Conservation (phyloP, 495 filamentous ascomycete species). For the Baudoinia panamericana region DNA sequence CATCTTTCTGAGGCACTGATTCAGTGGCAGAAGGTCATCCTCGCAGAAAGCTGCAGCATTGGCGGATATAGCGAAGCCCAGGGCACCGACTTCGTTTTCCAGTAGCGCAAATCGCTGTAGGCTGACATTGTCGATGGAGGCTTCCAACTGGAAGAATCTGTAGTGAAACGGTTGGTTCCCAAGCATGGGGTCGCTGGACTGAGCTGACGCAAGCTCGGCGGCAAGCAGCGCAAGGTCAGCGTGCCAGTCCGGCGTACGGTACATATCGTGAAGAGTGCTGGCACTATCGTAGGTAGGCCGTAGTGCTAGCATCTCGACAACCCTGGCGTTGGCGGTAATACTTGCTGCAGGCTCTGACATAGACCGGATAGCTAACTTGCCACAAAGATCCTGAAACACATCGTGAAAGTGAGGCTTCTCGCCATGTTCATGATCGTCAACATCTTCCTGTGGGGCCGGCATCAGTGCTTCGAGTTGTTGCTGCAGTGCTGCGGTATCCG, state of each 20-base stretch:
- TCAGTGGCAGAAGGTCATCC: not conserved
- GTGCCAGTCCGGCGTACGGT: too few relatives aligned
- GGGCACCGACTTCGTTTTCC: not conserved
- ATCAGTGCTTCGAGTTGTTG: conserved; percentile 1
- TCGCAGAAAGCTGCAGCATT: conserved; percentile 1
- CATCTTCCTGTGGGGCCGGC: not conserved
- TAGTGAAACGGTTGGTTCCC: not conserved
- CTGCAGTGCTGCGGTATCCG: conserved; percentile 16
- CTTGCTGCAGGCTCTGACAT: too few relatives aligned
- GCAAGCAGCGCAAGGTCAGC: too few relatives aligned
- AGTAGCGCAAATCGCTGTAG: conserved; percentile 22
- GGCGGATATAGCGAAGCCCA: conserved; percentile 2
- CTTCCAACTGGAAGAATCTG: not conserved
- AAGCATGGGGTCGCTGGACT: too few relatives aligned
- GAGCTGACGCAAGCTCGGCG: too few relatives aligned
- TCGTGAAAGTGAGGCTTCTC: conserved; percentile 1
- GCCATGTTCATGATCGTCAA: not conserved
- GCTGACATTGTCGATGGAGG: conserved; percentile 36
- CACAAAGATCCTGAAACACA: conserved; percentile 1
- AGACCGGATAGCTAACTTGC: not conserved
- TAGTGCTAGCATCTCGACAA: too few relatives aligned
- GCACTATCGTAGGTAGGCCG: too few relatives aligned
- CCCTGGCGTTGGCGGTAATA: too few relatives aligned
- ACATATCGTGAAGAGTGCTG: too few relatives aligned
- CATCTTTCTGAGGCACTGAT: not conserved